Evolutionary conservation across 306 rosid genomes (phyloP), one percentile per base, ranked within the genome.

Genomic region (Myrica gale): DNA sequence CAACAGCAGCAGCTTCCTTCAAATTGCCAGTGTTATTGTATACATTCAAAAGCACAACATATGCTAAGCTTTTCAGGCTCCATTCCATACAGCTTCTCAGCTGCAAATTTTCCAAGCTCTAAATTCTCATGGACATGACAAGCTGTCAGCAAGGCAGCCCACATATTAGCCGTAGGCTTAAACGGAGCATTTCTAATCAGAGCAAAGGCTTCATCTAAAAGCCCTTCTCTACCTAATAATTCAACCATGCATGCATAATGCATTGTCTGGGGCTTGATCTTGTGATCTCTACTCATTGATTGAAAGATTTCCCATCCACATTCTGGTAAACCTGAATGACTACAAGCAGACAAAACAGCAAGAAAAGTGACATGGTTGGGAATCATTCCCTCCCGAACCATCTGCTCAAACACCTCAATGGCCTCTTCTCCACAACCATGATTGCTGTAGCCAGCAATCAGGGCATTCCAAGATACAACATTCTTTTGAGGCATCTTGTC

Each of bases 351-450:
- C 75, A 91, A 80, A 73, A 88, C 86, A 26, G 91, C 96, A 74
- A 93, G 98, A 79, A 90, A 93, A 42, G 97, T 91, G 42, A 93
- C 90, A 80, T 93, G 96, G 84, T 88, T 90, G 61, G 98, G 98
- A 66, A 54, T 56, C 89, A 88, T 73, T 75, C 88, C 65, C 74
- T 86, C 87, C 81, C 21, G 76, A 84, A 90, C 84, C 98, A 91
- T 91, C 85, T 78, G 85, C 86, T 91, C 92, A 71, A 90, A 93
- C 85, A 91, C 79, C 53, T 83, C 83, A 48, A 93, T 57, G 51
- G 98, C 97, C 83, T 88, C 91, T 45, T 83, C 85, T 23, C 92
- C 98, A 73, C 75, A 84, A 60, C 98, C 96, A 44, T 91, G 98
- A 75, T 90, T 89, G 19, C 90, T 93, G 73, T 93, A 93, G 71